phyloP scores from a whole-genome alignment of 2,329 filamentous ascomycete species.

The Colletotrichum chrysophilum region DNA sequence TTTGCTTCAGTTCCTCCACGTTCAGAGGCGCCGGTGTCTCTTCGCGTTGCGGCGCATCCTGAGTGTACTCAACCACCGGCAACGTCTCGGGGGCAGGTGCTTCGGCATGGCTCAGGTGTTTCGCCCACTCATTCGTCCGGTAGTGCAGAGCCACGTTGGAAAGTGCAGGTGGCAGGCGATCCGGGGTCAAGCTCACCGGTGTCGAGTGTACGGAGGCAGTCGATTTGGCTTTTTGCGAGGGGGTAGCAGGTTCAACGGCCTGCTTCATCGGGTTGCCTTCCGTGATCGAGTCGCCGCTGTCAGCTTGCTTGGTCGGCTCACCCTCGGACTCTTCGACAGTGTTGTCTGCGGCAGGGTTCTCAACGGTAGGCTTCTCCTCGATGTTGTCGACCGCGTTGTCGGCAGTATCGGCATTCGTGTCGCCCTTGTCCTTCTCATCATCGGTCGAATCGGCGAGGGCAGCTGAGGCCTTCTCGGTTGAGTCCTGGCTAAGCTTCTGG shows the following conservation, averaged over 20 bases:
- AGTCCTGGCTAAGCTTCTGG: slow-evolving; percentile 37
- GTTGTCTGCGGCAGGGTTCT: slow-evolving; percentile 20
- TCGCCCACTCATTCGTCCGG: slow-evolving; percentile 95
- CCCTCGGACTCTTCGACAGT: slow-evolving; percentile 23
- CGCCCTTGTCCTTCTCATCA: slow-evolving; percentile 6
- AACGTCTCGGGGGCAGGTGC: slow-evolving; percentile 69
- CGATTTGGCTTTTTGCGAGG: slow-evolving; percentile 43
- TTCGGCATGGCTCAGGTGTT: slow-evolving; percentile 82
- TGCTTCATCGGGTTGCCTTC: slow-evolving; percentile 15
- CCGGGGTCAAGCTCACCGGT: slow-evolving; percentile 58
- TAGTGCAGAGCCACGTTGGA: slow-evolving; percentile 83
- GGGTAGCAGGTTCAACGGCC: slow-evolving; percentile 14
- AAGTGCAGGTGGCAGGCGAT: slow-evolving; percentile 70
- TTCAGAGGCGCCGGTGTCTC: slow-evolving; percentile 68
- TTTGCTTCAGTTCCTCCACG: slow-evolving; percentile 69
- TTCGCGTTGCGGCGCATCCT: slow-evolving; percentile 27
- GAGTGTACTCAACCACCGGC: slow-evolving; percentile 48
- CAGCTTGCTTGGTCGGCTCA: slow-evolving; percentile 26
- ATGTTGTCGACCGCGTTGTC: slow-evolving; percentile 34
- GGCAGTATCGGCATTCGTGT: slow-evolving; percentile 23
- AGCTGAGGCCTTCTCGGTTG: background rate
- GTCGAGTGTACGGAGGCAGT: slow-evolving; percentile 46
- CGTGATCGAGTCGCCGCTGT: background rate
- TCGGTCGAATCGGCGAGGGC: background rate
- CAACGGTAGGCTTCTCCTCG: slow-evolving; percentile 12